Evolutionary conservation across 2,329 filamentous ascomycete genomes (phyloP).

Genomic region (Arthrobotrys sinensis): DNA sequence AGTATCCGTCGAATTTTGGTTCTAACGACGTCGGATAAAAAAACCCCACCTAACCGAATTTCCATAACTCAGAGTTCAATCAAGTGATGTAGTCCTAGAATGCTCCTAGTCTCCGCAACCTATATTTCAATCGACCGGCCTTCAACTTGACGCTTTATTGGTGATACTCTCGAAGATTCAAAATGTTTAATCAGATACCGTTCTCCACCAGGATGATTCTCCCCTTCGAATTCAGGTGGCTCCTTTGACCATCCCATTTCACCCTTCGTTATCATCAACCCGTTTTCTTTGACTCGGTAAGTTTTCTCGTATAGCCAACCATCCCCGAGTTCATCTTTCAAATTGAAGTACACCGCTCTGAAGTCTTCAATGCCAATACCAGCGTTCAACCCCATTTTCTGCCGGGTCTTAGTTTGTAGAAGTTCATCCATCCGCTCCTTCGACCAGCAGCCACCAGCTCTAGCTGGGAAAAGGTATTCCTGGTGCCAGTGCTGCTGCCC

Average conservation of each 20-base stretch:
- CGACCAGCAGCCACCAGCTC: slow-evolving; percentile 32
- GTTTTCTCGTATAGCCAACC: slow-evolving; percentile 41
- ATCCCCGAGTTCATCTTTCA: slow-evolving; percentile 22
- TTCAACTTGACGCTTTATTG: not conserved
- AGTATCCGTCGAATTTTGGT: no score
- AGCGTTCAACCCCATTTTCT: slow-evolving; percentile 1
- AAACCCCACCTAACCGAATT: no score
- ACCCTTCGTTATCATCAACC: not conserved
- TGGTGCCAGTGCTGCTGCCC: slow-evolving; percentile 33
- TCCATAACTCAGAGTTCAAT: no score
- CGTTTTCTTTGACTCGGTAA: not conserved
- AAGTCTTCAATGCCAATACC: slow-evolving; percentile 38
- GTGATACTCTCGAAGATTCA: slow-evolving; percentile 11
- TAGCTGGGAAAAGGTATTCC: slow-evolving; percentile 40
- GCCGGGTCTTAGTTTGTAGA: slow-evolving; percentile 30
- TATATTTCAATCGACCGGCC: not conserved
- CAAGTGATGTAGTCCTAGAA: no score
- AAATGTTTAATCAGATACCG: slow-evolving; percentile 34
- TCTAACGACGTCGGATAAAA: no score
- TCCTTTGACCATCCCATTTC: slow-evolving; percentile 33
- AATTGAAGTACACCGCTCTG: slow-evolving; percentile 37
- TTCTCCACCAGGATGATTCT: slow-evolving; percentile 14
- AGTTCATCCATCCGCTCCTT: slow-evolving; percentile 30
- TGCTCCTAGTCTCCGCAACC: not conserved
- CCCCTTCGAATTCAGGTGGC: not conserved